phyloP scores from a whole-genome alignment of 257 asterid species.

The Datura wrightii region DNA sequence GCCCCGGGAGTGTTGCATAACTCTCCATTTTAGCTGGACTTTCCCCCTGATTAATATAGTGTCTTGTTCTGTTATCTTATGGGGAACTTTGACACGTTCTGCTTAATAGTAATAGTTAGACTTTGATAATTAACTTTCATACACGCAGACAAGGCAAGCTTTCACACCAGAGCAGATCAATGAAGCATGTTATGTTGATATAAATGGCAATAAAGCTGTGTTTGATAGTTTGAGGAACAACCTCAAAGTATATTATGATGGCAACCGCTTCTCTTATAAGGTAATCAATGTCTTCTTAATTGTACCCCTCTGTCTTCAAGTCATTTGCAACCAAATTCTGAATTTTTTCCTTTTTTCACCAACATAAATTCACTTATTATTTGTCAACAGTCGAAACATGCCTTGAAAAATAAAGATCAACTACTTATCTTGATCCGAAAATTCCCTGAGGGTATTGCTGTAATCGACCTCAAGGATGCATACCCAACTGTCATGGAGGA shows the following conservation, averaged over 20 bases:
- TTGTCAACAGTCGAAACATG: slow-evolving; percentile 72
- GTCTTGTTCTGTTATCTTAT: background rate
- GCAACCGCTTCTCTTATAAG: slow-evolving; percentile 77
- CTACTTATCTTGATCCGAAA: slow-evolving; percentile 63
- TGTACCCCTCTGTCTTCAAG: background rate
- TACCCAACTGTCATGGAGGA: slow-evolving; percentile 83
- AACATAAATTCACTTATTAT: slow-evolving; percentile 20
- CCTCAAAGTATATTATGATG: slow-evolving; percentile 76
- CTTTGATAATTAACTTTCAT: slow-evolving; percentile 8
- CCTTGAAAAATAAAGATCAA: slow-evolving; percentile 60
- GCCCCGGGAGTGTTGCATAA: background rate
- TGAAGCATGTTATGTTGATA: slow-evolving; percentile 73
- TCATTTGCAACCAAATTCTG: background rate
- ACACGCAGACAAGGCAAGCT: slow-evolving; percentile 70
- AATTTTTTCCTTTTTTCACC: background rate
- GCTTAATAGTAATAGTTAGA: background rate
- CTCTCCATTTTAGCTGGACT: background rate
- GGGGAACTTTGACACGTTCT: background rate
- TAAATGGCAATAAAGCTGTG: slow-evolving; percentile 74
- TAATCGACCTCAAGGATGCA: slow-evolving; percentile 82
- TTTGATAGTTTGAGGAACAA: slow-evolving; percentile 85
- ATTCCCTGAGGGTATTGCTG: slow-evolving; percentile 72
- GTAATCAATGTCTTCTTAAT: slow-evolving; percentile 43
- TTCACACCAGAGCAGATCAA: slow-evolving; percentile 82
- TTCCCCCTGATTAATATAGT: background rate